A percentile compares a stretch with the other conserved stretches of the same genome.
Evolutionary conservation across 257 asterid species (phyloP).

Genomic region (Voacanga thouarsii): DNA sequence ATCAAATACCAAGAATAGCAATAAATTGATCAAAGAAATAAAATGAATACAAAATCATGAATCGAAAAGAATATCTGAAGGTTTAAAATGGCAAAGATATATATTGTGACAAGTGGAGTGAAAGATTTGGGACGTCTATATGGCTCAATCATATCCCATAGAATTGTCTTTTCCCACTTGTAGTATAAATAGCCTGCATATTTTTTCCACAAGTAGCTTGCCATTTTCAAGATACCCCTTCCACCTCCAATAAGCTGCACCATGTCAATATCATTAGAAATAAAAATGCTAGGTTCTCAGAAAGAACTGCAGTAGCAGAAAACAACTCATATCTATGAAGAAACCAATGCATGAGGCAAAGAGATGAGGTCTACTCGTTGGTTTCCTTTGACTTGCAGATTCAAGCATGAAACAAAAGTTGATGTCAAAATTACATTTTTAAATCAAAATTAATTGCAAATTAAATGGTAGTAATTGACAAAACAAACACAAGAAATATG

Average conservation of each 20-base stretch:
- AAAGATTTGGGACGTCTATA: conserved; percentile 80
- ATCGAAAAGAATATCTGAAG: too few species aligned
- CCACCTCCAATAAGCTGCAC: conserved; percentile 17
- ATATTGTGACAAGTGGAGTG: conserved; percentile 68
- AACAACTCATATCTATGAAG: not conserved
- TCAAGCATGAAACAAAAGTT: not conserved
- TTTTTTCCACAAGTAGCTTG: conserved; percentile 82
- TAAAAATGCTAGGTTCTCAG: not conserved
- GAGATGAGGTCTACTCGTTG: not conserved
- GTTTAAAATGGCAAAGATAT: conserved; percentile 79
- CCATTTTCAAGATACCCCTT: conserved; percentile 30
- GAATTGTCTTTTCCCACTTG: conserved; percentile 75
- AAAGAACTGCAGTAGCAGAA: not conserved
- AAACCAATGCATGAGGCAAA: not conserved
- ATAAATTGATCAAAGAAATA: too few species aligned
- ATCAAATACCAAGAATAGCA: too few species aligned
- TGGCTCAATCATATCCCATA: conserved; percentile 93
- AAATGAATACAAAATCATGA: too few species aligned
- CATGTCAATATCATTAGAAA: conserved; percentile 2
- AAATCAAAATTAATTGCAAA: not conserved
- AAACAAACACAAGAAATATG: not conserved
- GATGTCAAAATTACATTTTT: not conserved
- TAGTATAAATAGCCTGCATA: conserved; percentile 69
- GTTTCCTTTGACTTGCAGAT: not conserved
- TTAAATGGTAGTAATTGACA: not conserved